Evolutionary conservation across 176 grass and related monocot species (phyloP), one percentile per base, ranked within the genome.

Genomic region (Pontederia crassipes): DNA sequence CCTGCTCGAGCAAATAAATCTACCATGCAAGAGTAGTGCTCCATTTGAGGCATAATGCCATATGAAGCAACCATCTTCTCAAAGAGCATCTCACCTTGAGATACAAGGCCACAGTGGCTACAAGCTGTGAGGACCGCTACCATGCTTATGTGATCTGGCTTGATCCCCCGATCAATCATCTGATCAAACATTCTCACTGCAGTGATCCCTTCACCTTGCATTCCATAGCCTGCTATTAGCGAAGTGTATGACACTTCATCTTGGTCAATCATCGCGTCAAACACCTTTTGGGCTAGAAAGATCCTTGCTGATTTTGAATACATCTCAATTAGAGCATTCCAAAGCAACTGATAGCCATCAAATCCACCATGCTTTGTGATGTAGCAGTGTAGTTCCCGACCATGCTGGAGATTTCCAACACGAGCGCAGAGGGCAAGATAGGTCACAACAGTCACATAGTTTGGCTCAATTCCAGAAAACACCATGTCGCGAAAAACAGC

Each of bases 231-330:
- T 40, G 80, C 76, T 52, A 88, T 77, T 73, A 88, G 62, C 53
- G 85, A 88, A 71, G 80, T 83, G 73, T 70, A 83, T 32, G 85
- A 83, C 55, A 88, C 79, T 67, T 80, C 72, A 61, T 88, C 80
- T 48, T 55, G 77, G 63, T 71, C 73, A 57, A 72, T 53, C 80
- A 88, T 83, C 50, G 65, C 70, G 75, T 88, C 54, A 48, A 88
- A 88, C 20, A 83, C 85, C 53, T 68, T 73, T 32, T 74, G 77
- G 16, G 85, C 85, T 40, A 74, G 57, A 0, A 15, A 74, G n/a
- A 83, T 54, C 55, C 65, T 80, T 57, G 73, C 85, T 9, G 80
- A 83, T 10, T 88, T 88, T 10, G 73, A 83, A 16, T 88, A 88
- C 85, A 88, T 83, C 66, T 88, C 85, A 28, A 73, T 45, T 2